phyloP scores from a whole-genome alignment of 768 basidiomycete genomes.

The Rhizopogon roseolus region DNA sequence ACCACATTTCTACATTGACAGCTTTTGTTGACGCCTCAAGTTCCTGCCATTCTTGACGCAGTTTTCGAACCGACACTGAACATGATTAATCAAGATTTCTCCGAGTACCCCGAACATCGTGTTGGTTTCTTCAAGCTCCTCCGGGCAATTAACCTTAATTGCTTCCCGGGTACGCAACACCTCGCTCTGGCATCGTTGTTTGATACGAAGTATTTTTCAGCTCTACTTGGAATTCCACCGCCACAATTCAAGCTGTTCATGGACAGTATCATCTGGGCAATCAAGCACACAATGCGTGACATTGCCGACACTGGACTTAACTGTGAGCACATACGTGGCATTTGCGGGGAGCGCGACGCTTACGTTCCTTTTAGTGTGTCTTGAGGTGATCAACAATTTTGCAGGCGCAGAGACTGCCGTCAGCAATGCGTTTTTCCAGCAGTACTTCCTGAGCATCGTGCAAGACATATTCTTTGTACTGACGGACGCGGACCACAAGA shows the following conservation, averaged over 20 bases:
- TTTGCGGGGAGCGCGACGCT: conserved; percentile 2
- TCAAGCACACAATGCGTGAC: conserved; percentile 99
- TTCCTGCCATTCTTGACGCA: conserved; percentile 91
- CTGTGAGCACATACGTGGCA: conserved; percentile 34
- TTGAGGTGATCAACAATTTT: conserved; percentile 96
- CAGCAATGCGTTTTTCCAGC: conserved; percentile 92
- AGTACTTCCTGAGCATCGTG: conserved; percentile 88
- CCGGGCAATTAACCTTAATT: conserved; percentile 85
- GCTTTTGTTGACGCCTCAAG: conserved; percentile 87
- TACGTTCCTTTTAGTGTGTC: conserved; percentile 54
- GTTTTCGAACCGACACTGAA: conserved; percentile 95
- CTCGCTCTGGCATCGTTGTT: background rate
- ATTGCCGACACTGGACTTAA: conserved; percentile 90
- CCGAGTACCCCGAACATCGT: conserved; percentile 98
- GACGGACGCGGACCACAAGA: conserved; percentile 98
- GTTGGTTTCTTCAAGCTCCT: conserved; percentile 96
- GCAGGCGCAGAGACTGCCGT: conserved; percentile 73
- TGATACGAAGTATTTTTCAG: conserved; percentile 31
- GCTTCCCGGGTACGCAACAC: conserved; percentile 77
- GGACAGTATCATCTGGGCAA: conserved; percentile 99
- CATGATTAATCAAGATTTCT: conserved; percentile 99
- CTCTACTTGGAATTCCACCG: conserved; percentile 82
- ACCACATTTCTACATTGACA: conserved; percentile 24
- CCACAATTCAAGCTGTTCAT: conserved; percentile 95
- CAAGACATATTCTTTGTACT: conserved; percentile 97